These are phyloP conservation scores for Coemansia sp. DNA, from an alignment of 192 early-diverging fungal genomes.

Conservation along the genomic window DNA sequence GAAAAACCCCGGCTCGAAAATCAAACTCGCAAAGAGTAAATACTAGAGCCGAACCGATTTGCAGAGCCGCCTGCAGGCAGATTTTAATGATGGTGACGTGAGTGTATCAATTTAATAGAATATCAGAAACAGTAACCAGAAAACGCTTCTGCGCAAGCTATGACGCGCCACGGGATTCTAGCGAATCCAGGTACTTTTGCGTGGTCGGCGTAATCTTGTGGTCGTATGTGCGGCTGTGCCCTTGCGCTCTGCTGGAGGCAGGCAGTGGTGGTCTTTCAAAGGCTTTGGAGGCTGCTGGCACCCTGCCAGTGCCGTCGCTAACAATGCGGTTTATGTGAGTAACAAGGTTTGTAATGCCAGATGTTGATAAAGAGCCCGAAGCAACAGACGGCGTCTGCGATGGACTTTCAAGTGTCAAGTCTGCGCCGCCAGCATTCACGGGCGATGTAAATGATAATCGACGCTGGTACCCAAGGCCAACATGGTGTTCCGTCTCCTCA, in stretches of 20 bases:
- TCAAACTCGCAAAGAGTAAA: not conserved
- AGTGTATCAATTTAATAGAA: not conserved
- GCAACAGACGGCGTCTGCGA: not conserved
- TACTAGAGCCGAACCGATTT: constrained; percentile 5
- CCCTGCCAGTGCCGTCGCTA: not conserved
- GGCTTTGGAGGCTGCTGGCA: not conserved
- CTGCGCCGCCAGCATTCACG: not conserved
- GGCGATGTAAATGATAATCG: constrained; percentile 28
- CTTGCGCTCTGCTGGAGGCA: constrained; percentile 8
- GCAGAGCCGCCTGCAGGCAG: not conserved
- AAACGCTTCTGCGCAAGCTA: not conserved
- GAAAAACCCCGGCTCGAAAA: not conserved
- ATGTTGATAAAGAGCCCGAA: constrained; percentile 3
- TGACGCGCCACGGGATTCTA: constrained; percentile 10
- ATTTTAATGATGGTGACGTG: not conserved
- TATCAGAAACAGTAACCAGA: not conserved
- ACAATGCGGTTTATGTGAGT: constrained; percentile 43
- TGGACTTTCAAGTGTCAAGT: constrained; percentile 4
- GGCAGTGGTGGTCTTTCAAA: constrained; percentile 39
- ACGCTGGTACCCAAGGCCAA: constrained; percentile 2
- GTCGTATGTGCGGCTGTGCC: not conserved
- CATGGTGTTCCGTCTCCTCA: constrained; percentile 43
- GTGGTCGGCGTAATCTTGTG: constrained; percentile 48
- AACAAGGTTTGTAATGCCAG: constrained; percentile 35
- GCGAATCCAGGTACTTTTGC: constrained; percentile 50